Conservation (phyloP, 2,329 filamentous ascomycete genomes). For the Claviceps monticola region DNA sequence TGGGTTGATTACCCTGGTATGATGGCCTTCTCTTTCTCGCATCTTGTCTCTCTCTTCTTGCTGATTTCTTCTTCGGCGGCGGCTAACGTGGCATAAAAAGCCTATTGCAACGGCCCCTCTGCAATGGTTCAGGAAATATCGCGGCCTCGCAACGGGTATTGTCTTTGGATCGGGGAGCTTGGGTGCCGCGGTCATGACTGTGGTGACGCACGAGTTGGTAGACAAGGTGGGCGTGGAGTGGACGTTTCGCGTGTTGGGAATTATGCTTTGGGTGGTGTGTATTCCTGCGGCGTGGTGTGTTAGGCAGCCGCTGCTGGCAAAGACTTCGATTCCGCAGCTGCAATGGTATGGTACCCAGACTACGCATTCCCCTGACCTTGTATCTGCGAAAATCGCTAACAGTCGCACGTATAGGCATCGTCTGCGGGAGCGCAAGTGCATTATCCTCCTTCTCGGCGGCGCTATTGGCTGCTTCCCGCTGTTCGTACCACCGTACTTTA, state of each 20-base stretch:
- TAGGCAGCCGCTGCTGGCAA: slow-evolving; percentile 5
- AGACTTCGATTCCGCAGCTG: slow-evolving; percentile 7
- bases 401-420: slow-evolving; percentile 11
- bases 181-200: slow-evolving; percentile 15
- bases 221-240: slow-evolving; percentile 12
- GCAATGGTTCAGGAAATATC: slow-evolving; percentile 13
- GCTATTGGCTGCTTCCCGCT: slow-evolving; percentile 14
- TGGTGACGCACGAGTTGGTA: slow-evolving; percentile 12
- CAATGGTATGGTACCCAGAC: slow-evolving; percentile 11
- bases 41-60: not conserved
- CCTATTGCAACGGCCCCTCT: slow-evolving; percentile 15
- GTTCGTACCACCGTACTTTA: slow-evolving; percentile 17
- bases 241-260: slow-evolving; percentile 15
- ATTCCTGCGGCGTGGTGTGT: slow-evolving; percentile 14
- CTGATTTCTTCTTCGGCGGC: not conserved
- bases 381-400: not conserved
- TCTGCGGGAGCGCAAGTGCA: slow-evolving; percentile 12
- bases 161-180: slow-evolving; percentile 16
- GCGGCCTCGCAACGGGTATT: slow-evolving; percentile 15
- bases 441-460: slow-evolving; percentile 12
- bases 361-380: too few species aligned
- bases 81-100: slow-evolving; percentile 4
- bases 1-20: slow-evolving; percentile 13
- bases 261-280: slow-evolving; percentile 16
- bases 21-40: not conserved